Base-by-base conservation (phyloP, 768 basidiomycete genomes). In the Termitomyces sp. region DNA sequence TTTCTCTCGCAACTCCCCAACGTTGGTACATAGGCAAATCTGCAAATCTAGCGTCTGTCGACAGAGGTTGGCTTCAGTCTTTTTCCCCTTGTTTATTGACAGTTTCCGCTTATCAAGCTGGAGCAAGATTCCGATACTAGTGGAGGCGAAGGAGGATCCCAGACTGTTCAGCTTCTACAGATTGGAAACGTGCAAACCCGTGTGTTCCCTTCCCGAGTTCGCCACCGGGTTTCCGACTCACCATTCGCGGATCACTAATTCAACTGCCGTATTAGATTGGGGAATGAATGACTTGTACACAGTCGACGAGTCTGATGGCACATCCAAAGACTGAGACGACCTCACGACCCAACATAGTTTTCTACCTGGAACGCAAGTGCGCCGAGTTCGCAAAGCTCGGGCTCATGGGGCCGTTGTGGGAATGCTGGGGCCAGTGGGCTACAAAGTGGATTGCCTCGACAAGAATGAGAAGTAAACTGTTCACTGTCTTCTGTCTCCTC, bases 361-460 rank as follows among this genome's bases (percentile, higher is more conserved):
- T 71, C 5, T 64, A 72, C 49, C 68, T 60, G 6, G 29, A 29
- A 29, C 29, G 6, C 29, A 3, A 81, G 59, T 82, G 80, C 63
- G 61, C 59, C 14, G 80, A 82, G 61, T 81, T 78, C 56, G 80
- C 58, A 7, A 81, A 81, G 54, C 70, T 81, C 22, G 80, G 77
- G 29, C 67, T 82, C 13, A 72, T 78, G 76, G 80, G 81, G 67
- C 53, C 68, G 71, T 1, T 71, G 74, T 0, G 78, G 78, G 0
- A 77, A 80, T 51, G 2, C 62, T 27, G 79, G 78, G 8, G 75
- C 74, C 2, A 74, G 73, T 10, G 79, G 79, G 2, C 65, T 61
- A 32, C 54, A 31, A 6, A 67, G 64, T 41, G 64, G 61, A 62
- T 41, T 81, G 79, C 63, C 59, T 79, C 22, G 74, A 77, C 39